Evolutionary conservation across 208 protist species (phyloP).

Genomic region (Trypanosoma boissoni): DNA sequence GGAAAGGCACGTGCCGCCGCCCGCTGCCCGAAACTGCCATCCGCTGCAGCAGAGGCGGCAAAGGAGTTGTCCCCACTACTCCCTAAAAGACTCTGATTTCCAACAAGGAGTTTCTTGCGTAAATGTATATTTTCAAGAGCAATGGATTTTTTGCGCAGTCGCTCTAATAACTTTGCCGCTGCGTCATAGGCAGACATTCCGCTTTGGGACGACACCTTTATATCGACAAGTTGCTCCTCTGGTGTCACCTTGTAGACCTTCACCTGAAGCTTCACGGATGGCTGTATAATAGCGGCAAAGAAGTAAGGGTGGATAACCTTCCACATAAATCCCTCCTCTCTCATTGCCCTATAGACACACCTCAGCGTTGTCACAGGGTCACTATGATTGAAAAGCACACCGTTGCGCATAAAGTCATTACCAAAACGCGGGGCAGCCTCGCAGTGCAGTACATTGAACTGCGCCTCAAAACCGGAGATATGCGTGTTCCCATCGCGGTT

Average conservation of each 20-base stretch:
- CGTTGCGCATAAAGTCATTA: slow-evolving; percentile 82
- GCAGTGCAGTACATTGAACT: slow-evolving; percentile 44
- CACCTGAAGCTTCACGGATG: slow-evolving; percentile 77
- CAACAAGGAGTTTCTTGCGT: neutral
- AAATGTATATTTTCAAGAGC: slow-evolving; percentile 13
- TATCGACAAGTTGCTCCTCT: slow-evolving; percentile 69
- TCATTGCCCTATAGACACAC: slow-evolving; percentile 62
- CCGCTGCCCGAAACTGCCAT: neutral
- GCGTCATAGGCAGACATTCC: slow-evolving; percentile 64
- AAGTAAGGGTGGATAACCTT: slow-evolving; percentile 70
- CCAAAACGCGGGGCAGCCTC: slow-evolving; percentile 61
- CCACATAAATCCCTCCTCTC: slow-evolving; percentile 74
- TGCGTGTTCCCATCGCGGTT: no score
- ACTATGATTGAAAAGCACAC: slow-evolving; percentile 50
- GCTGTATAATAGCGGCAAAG: slow-evolving; percentile 67
- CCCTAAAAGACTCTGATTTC: neutral
- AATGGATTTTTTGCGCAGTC: slow-evolving; percentile 51
- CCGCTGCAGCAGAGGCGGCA: neutral
- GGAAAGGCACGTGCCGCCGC: neutral
- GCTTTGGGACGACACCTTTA: slow-evolving; percentile 68
- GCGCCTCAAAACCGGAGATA: no score
- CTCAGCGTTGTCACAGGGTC: slow-evolving; percentile 36
- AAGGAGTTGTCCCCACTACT: neutral
- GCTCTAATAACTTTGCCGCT: slow-evolving; percentile 56
- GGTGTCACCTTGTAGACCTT: slow-evolving; percentile 69